Evolutionary conservation across 1,139 yeast genomes (phyloP).

Genomic region (Suhomyces yuchorum): DNA sequence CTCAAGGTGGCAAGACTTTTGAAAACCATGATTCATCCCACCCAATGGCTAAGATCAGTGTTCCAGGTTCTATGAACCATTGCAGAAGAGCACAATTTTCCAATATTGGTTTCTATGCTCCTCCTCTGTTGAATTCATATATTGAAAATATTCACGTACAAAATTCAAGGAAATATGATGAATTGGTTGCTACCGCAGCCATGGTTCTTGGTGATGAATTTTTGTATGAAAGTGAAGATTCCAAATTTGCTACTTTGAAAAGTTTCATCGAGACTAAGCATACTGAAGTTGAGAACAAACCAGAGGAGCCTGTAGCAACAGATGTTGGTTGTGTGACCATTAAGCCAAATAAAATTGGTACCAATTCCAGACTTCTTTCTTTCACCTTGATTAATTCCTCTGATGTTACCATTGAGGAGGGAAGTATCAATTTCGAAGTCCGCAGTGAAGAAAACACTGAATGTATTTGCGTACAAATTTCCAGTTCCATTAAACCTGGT

Average conservation of each 20-base stretch:
- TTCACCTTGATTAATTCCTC: constrained; percentile 33
- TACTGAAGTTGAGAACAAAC: neutral
- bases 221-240: constrained; percentile 5
- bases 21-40: constrained; percentile 32
- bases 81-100: neutral
- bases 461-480: constrained; percentile 28
- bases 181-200: constrained; percentile 13
- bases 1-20: constrained; percentile 16
- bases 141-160: constrained; percentile 14
- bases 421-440: constrained; percentile 31
- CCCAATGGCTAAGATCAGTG: constrained; percentile 34
- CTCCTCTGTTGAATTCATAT: constrained; percentile 25
- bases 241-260: constrained; percentile 11
- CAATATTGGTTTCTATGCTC: constrained; percentile 20
- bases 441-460: constrained; percentile 19
- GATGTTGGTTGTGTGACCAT: constrained; percentile 6
- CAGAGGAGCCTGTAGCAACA: neutral
- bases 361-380: constrained; percentile 28
- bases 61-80: constrained; percentile 20
- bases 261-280: constrained; percentile 11
- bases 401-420: constrained; percentile 28
- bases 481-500: constrained; percentile 30
- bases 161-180: constrained; percentile 31
- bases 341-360: constrained; percentile 12
- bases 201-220: constrained; percentile 2